Evolutionary conservation across 139 green algal genomes (phyloP).

Genomic region (Yamagishiella unicocca): DNA sequence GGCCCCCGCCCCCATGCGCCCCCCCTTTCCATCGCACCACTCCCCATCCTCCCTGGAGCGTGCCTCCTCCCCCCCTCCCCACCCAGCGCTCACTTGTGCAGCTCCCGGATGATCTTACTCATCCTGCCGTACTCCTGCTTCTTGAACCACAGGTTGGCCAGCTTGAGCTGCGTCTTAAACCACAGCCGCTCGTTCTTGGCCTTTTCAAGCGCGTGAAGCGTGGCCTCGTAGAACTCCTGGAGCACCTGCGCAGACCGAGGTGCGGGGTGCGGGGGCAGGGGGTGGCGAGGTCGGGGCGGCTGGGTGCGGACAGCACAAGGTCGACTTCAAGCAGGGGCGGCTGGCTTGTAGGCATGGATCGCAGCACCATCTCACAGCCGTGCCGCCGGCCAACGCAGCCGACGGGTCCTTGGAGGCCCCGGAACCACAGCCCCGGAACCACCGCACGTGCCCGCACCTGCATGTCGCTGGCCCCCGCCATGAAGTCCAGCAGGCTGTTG

Average conservation of each 20-base stretch:
- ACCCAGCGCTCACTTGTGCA: conserved; percentile 84
- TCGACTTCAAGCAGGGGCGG: too few species aligned
- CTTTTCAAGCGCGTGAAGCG: conserved; percentile 88
- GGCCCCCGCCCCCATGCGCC: too few species aligned
- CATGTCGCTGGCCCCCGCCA: conserved; percentile 77
- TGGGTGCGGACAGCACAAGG: too few species aligned
- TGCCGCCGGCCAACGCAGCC: too few species aligned
- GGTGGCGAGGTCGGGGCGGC: too few species aligned
- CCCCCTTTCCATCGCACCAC: too few species aligned
- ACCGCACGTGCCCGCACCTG: conserved; percentile 4
- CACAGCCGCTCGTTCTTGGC: conserved; percentile 97
- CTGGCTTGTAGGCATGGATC: too few species aligned
- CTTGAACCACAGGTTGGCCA: conserved; percentile 93
- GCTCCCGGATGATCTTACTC: conserved; percentile 84
- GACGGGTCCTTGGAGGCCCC: too few species aligned
- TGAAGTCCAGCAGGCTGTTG: conserved; percentile 96
- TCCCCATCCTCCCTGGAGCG: too few species aligned
- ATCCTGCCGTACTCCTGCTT: conserved; percentile 83
- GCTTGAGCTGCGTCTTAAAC: conserved; percentile 99
- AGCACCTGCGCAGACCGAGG: conserved; percentile 49
- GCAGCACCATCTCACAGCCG: too few species aligned
- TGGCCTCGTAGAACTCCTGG: conserved; percentile 96
- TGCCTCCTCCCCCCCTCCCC: too few species aligned
- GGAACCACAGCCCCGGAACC: too few species aligned
- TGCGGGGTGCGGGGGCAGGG: background rate